phyloP scores from a whole-genome alignment of 306 rosid genomes.

The Datisca glomerata region DNA sequence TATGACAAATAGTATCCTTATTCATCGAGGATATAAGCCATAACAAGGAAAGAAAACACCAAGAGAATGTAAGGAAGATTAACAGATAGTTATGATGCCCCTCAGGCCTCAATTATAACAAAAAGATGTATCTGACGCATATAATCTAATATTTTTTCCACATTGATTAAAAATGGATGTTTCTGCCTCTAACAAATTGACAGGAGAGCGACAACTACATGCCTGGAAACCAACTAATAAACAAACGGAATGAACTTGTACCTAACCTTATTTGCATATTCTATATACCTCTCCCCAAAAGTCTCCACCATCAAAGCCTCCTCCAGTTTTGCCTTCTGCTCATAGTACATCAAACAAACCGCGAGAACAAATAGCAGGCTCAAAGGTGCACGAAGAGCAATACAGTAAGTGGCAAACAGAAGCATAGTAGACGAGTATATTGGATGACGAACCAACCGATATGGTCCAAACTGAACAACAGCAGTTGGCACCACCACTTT shows the following conservation, averaged over 20 bases:
- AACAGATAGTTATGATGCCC: no score
- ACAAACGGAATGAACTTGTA: conserved; percentile 75
- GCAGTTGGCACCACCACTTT: conserved; percentile 80
- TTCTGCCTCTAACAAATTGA: no score
- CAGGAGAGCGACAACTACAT: no score
- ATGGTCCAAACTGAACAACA: conserved; percentile 93
- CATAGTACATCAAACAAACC: conserved; percentile 63
- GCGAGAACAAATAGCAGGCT: conserved; percentile 49
- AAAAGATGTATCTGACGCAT: no score
- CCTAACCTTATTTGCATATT: conserved; percentile 70
- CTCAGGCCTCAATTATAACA: no score
- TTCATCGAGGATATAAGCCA: no score
- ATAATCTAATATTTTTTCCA: no score
- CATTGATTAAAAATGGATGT: no score
- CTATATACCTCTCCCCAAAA: conserved; percentile 56
- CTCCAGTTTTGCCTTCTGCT: conserved; percentile 72
- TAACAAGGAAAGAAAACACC: no score
- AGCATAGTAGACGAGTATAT: conserved; percentile 73
- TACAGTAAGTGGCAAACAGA: conserved; percentile 51
- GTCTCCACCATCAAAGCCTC: conserved; percentile 88
- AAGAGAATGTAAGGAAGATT: no score
- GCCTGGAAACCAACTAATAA: conserved; percentile 32
- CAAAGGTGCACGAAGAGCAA: conserved; percentile 73
- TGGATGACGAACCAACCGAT: conserved; percentile 88
- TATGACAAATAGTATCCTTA: no score